Evolutionary conservation across 2,329 filamentous ascomycete genomes (phyloP), one percentile per base, ranked within the genome.

Genomic region (Phialophora tarda): DNA sequence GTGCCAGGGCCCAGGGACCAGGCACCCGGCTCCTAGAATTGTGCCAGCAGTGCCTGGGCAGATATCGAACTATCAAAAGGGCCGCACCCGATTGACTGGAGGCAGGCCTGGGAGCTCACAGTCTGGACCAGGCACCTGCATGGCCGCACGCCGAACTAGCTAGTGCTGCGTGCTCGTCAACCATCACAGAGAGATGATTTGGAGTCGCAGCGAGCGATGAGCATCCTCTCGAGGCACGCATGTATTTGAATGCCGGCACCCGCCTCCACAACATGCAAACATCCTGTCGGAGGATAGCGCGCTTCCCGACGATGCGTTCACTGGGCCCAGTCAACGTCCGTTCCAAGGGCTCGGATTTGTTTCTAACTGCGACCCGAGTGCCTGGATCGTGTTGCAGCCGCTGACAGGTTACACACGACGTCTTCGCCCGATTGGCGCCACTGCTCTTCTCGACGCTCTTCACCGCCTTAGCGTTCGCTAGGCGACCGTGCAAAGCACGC

Each of bases 281-380:
- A 4, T 44, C 38, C 14, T 6, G 14, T 12, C 14, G 38, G 38
- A n/a, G 38, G 7, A 11, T 44, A 44, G 38, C 38, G 38, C 17
- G 7, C 38, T 51, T 4, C 21, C 23, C 8, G 12, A 51, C 48
- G 17, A 4, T 41, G 12, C 38, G 4, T 17, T 38, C 34, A 38
- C 34, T 17, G 7, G 23, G 11, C 28, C 30, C 54, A 44, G 38
- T 44, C 38, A 11, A 44, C 38, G 38, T 44, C 24, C 48, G 48
- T 51, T 28, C 48, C 48, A 28, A 26, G 48, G n/a, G 21, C 48
- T 54, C 30, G 23, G n/a, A 24, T 47, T 51, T 53, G 53, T 41
- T 44, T 63, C 61, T 38, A 26, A 28, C 51, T 21, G 41, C 41
- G 61, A 50, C 61, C 61, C 61, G 61, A 63, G 30, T 63, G 24